Percentiles rank a stretch among this genome's conserved stretches.
Evolutionary conservation across 805 yeast species (phyloP).

Genomic region (Cyberlindnera mississippiensis): DNA sequence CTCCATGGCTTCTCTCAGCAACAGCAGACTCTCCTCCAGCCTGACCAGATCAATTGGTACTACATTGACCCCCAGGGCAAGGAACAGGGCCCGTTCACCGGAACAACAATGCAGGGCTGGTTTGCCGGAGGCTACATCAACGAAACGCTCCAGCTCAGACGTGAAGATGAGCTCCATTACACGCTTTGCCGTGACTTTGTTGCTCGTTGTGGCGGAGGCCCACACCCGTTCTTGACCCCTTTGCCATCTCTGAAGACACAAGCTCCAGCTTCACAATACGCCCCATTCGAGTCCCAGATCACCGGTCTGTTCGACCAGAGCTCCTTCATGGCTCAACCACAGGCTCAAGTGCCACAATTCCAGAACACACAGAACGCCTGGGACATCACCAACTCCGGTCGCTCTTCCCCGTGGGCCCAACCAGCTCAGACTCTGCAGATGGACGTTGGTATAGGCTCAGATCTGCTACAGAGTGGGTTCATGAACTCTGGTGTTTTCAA

Average conservation of each 20-base stretch:
- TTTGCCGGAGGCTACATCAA: conserved; percentile 54
- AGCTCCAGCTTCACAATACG: conserved; percentile 6
- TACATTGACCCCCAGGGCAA: conserved; percentile 67
- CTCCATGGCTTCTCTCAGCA: conserved; percentile 9
- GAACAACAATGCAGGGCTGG: conserved; percentile 78
- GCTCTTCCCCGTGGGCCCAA: conserved; percentile 22
- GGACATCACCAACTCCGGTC: conserved; percentile 14
- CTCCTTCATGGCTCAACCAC: conserved; percentile 10
- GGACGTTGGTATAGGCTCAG: conserved; percentile 10
- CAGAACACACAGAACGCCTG: conserved; percentile 19
- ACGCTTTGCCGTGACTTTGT: conserved; percentile 52
- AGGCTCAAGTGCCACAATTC: conserved; percentile 12
- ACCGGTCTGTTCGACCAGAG: conserved; percentile 11
- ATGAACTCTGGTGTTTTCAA: conserved; percentile 5
- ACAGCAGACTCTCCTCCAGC: conserved; percentile 26
- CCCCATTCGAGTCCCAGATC: conserved; percentile 9
- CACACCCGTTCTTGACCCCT: conserved; percentile 66
- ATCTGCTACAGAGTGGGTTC: conserved; percentile 5
- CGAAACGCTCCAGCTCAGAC: conserved; percentile 50
- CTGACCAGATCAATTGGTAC: conserved; percentile 56
- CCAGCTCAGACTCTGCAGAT: conserved; percentile 7
- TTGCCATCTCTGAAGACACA: conserved; percentile 30
- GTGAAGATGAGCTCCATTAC: conserved; percentile 51
- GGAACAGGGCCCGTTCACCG: conserved; percentile 81
- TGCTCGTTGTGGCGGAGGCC: conserved; percentile 43